Evolutionary conservation across 805 yeast species (phyloP).

Genomic region (Wickerhamomyces mucosus): DNA sequence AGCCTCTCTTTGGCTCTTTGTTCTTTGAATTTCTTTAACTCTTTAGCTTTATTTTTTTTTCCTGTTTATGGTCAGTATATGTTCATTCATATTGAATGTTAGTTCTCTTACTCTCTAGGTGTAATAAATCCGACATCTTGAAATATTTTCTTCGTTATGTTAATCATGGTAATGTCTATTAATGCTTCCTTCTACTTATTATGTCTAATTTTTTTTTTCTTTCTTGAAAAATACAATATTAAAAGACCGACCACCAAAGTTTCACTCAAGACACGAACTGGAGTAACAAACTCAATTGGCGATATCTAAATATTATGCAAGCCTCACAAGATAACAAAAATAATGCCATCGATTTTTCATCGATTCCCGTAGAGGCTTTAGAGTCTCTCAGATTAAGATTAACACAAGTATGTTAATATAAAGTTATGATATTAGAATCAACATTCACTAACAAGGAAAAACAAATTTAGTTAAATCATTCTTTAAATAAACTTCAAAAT

Average conservation of each 20-base stretch:
- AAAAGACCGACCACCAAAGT: too few relatives aligned
- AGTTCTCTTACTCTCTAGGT: not conserved
- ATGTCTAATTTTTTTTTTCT: too few relatives aligned
- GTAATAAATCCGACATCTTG: too few relatives aligned
- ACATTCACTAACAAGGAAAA: too few relatives aligned
- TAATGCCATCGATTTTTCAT: slow-evolving; percentile 23
- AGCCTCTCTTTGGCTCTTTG: slow-evolving; percentile 13
- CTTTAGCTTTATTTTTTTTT: slow-evolving; percentile 18
- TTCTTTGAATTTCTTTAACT: slow-evolving; percentile 18
- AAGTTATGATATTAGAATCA: too few relatives aligned
- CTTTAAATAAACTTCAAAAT: slow-evolving; percentile 45
- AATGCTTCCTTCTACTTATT: too few relatives aligned
- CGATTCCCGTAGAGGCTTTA: slow-evolving; percentile 51
- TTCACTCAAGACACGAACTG: too few relatives aligned
- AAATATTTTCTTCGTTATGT: too few relatives aligned
- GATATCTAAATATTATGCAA: too few relatives aligned
- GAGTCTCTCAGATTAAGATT: slow-evolving; percentile 55
- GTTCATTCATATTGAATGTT: not conserved
- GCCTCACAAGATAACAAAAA: slow-evolving; percentile 7
- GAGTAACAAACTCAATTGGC: too few relatives aligned
- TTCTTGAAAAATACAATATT: too few relatives aligned
- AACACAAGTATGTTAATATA: slow-evolving; percentile 32
- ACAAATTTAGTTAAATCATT: slow-evolving; percentile 48
- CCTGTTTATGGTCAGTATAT: slow-evolving; percentile 13
- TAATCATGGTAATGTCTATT: too few relatives aligned